Conservation (phyloP, 257 asterid species). For the Nicotiana benthamiana region DNA sequence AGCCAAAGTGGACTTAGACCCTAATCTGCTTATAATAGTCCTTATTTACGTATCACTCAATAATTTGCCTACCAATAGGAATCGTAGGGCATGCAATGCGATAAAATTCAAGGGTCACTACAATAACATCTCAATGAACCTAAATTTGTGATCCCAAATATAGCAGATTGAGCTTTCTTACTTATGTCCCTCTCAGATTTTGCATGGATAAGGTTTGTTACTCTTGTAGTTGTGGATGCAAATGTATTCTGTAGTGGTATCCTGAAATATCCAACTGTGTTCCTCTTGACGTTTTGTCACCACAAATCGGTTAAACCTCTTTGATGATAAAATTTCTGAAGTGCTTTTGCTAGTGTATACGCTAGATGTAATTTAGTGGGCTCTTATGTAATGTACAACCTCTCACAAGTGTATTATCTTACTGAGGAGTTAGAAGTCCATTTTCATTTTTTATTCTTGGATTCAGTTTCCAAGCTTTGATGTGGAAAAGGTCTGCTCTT, state of each 20-base stretch:
- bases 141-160: neutral
- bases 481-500: neutral
- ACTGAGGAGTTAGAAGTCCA: neutral
- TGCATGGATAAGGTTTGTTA: neutral
- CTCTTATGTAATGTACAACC: neutral
- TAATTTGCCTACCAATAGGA: neutral
- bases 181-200: neutral
- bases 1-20: neutral
- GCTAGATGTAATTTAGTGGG: neutral
- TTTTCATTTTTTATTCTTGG: neutral
- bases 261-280: neutral
- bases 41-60: neutral
- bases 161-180: neutral
- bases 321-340: neutral
- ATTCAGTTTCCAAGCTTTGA: neutral
- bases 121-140: neutral
- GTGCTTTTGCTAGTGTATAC: neutral
- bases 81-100: neutral
- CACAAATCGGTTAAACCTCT: neutral
- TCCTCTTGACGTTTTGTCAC: neutral
- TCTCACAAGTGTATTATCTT: neutral
- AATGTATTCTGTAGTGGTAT: too few relatives aligned
- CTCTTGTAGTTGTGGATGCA: neutral
- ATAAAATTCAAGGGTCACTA: constrained; percentile 8
- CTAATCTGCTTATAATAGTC: neutral